Conservation (phyloP, 2,329 filamentous ascomycete genomes). For the Pestalotiopsis sp. region DNA sequence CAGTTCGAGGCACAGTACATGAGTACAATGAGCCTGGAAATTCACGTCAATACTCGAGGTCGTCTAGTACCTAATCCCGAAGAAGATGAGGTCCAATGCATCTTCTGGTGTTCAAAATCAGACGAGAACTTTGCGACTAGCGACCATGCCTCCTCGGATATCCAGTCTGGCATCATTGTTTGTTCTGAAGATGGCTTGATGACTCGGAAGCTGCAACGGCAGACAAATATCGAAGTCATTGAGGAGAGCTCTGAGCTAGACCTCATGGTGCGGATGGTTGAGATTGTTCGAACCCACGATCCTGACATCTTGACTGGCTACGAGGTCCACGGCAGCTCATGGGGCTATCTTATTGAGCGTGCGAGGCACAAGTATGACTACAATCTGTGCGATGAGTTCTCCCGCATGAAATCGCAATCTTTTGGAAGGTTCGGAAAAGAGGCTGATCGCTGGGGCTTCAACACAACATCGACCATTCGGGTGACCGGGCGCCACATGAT, state of each 20-base stretch:
- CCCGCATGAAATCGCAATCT: slow-evolving; percentile 82
- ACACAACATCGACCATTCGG: slow-evolving; percentile 86
- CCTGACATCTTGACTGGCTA: slow-evolving; percentile 94
- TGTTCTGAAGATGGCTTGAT: slow-evolving; percentile 66
- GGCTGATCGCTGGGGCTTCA: slow-evolving; percentile 89
- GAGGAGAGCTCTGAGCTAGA: slow-evolving; percentile 82
- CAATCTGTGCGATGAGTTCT: slow-evolving; percentile 88
- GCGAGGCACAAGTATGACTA: slow-evolving; percentile 86
- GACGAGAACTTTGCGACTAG: slow-evolving; percentile 63
- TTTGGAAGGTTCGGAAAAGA: slow-evolving; percentile 86
- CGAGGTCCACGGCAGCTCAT: slow-evolving; percentile 90
- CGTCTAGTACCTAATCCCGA: slow-evolving; percentile 85
- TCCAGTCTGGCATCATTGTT: slow-evolving; percentile 72
- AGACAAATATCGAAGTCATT: slow-evolving; percentile 66
- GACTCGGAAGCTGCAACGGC: slow-evolving; percentile 63
- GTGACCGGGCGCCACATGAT: slow-evolving; percentile 96
- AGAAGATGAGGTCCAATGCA: slow-evolving; percentile 82
- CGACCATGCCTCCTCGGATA: slow-evolving; percentile 48
- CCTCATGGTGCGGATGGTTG: slow-evolving; percentile 81
- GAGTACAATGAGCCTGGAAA: slow-evolving; percentile 92
- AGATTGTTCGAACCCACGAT: slow-evolving; percentile 81
- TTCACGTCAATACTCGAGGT: slow-evolving; percentile 87
- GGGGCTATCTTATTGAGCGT: slow-evolving; percentile 94
- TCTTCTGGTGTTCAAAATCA: slow-evolving; percentile 89
- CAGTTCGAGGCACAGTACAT: slow-evolving; percentile 90